phyloP scores from a whole-genome alignment of 2,329 filamentous ascomycete species.

The Cytospora piceicola region DNA sequence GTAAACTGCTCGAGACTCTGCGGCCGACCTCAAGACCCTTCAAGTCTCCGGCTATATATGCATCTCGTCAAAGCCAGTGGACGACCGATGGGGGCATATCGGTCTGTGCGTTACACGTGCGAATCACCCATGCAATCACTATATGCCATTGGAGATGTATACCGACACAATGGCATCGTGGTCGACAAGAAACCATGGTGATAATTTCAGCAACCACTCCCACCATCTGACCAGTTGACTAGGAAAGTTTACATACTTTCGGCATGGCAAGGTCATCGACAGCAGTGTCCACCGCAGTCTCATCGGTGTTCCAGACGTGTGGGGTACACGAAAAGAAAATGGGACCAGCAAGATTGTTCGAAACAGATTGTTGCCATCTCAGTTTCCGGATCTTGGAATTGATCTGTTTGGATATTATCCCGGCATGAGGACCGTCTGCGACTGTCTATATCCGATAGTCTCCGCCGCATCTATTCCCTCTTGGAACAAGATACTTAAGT shows the following conservation, averaged over 20 bases:
- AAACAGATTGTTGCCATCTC: constrained; percentile 12
- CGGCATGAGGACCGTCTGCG: constrained; percentile 14
- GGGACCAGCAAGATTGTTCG: constrained; percentile 7
- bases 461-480: constrained; percentile 12
- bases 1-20: constrained; percentile 9
- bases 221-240: not conserved
- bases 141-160: not conserved
- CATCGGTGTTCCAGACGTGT: not conserved
- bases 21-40: constrained; percentile 15
- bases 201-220: not conserved
- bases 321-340: not conserved
- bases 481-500: constrained; percentile 4
- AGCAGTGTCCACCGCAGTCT: not conserved
- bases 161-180: constrained; percentile 1
- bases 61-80: constrained; percentile 17
- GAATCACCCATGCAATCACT: not conserved
- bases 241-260: not conserved
- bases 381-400: constrained; percentile 4
- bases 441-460: constrained; percentile 12
- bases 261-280: not conserved
- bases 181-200: not conserved
- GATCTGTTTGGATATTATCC: constrained; percentile 13
- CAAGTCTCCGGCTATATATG: constrained; percentile 16
- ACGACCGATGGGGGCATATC: not conserved
- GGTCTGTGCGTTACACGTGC: constrained; percentile 12